Base-by-base conservation (phyloP, 345 rosid genomes). In the Melaleuca quinquenervia region DNA sequence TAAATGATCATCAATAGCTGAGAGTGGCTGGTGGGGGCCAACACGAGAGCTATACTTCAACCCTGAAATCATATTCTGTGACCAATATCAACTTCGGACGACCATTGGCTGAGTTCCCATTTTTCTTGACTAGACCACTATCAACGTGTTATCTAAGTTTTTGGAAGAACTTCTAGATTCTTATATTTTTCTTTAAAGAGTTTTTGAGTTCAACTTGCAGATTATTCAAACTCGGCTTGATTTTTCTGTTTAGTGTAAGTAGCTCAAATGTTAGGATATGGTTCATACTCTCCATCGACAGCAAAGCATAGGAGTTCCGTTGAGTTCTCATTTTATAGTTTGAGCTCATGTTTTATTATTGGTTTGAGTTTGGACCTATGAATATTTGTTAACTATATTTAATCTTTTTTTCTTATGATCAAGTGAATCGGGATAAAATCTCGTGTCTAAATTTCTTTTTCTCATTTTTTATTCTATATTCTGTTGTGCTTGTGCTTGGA, bases 31-130 rank as follows among this genome's bases (percentile, higher is more conserved):
- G 45, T 29, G 24, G 87, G 52, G 84, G 3, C 50, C 64, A 60
- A 88, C 89, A 24, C 32, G 90, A 49, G 87, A 89, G 51, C 50
- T 84, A 13, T 64, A n/a, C 11, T 52, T 83, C 84, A 83, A 83
- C 84, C 21, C 45, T 20, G 64, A 0, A 83, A 83, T 83, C 27
- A 83, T 83, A 21, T 10, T 53, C 48, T 27, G 41, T 20, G 84
- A 52, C 62, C n/a, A 32, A 83, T 52, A 14, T n/a, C 62, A 29
- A 52, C 56, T n/a, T 83, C 14, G 51, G 58, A 51, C 20, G 13
- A 54, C 56, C 58, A 29, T 13, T 62, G 74, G 56, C 26, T 18
- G 22, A 54, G 55, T 52, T 83, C 6, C 27, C 2, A 8, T 26
- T 0, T 53, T 32, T 45, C 32, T 41, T 53, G 64, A 83, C 84